Base-by-base conservation (phyloP, 2,329 filamentous ascomycete genomes). In the Ramularia endophylla region DNA sequence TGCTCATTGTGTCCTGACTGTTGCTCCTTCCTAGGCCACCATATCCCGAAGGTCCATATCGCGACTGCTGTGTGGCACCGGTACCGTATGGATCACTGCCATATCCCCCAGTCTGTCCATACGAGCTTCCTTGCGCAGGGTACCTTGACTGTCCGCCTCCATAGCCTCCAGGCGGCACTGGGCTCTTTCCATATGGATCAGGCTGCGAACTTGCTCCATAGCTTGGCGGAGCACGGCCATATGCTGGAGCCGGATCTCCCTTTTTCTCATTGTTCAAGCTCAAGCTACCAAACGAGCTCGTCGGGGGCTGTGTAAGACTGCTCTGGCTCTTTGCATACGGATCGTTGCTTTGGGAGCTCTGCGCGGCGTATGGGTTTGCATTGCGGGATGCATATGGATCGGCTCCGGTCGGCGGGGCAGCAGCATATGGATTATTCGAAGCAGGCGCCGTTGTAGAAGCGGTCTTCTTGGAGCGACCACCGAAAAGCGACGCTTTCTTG, bases 401-500 rank as follows among this genome's bases (percentile, higher is more conserved):
- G 28, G 41, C 45, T 33, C 41, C 46, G 12, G 50, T 27, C 11
- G 56, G 44, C 36, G 57, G 55, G 5, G 73, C 66, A 36, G 73
- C 70, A 31, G 75, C 75, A 52, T 79, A 79, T 17, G 77, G 77
- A 56, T 81, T 77, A 19, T 65, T 65, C 36, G 61, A 54, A 27
- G 68, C 59, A 22, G 72, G 66, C 16, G 55, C 46, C 29, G 53
- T 46, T 11, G 53, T 46, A 19, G 70, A 66, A 19, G 73, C 65
- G 40, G 67, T 70, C 59, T 77, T 77, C 60, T 76, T 78, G 37
- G 68, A 71, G 49, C 72, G 66, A 50, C 67, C 67, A 50, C 76
- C 75, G 53, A 81, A 81, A 22, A 81, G 72, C n/a, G 75, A 74
- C 42, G 65, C 67, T 60, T 76, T 73, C 59, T 68, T 71, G 28